A percentile compares a stretch with the other conserved stretches of the same genome.
Evolutionary conservation across 2,329 filamentous ascomycete genomes (phyloP).

Genomic region (Thelonectria rubi): DNA sequence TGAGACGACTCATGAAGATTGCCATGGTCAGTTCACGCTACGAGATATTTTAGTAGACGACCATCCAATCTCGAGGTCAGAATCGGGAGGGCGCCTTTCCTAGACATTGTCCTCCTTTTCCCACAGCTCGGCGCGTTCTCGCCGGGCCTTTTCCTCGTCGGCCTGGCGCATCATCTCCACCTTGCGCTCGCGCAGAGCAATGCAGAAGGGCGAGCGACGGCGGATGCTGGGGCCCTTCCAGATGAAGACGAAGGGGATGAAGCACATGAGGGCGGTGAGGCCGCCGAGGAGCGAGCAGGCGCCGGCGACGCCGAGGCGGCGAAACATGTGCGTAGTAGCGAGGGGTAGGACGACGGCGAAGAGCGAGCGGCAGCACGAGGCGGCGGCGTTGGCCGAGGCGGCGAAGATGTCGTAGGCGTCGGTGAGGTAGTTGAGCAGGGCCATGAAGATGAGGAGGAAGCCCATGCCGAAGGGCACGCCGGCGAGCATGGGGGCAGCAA

Average conservation of each 20-base stretch:
- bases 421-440: constrained; percentile 70
- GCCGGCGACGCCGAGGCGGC: constrained; percentile 55
- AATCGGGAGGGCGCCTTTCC: not conserved
- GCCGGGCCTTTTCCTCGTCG: constrained; percentile 47
- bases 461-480: constrained; percentile 70
- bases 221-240: constrained; percentile 65
- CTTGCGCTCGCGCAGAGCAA: constrained; percentile 63
- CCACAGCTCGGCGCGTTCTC: constrained; percentile 36
- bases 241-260: constrained; percentile 62
- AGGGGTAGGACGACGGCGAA: constrained; percentile 79
- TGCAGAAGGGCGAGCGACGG: constrained; percentile 68
- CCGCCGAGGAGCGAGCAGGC: constrained; percentile 64
- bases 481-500: constrained; percentile 66
- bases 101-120: constrained; percentile 34
- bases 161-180: constrained; percentile 54
- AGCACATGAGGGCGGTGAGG: constrained; percentile 59
- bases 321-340: constrained; percentile 61
- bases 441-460: constrained; percentile 71
- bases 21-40: constrained; percentile 21
- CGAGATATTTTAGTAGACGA: constrained; percentile 8
- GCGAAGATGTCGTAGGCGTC: constrained; percentile 75
- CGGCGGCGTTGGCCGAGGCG: constrained; percentile 81
- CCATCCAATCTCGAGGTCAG: constrained; percentile 1
- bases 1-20: not conserved
- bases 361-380: constrained; percentile 91